phyloP scores from a whole-genome alignment of 164 flowering plant species.

The Platanus orientalis region DNA sequence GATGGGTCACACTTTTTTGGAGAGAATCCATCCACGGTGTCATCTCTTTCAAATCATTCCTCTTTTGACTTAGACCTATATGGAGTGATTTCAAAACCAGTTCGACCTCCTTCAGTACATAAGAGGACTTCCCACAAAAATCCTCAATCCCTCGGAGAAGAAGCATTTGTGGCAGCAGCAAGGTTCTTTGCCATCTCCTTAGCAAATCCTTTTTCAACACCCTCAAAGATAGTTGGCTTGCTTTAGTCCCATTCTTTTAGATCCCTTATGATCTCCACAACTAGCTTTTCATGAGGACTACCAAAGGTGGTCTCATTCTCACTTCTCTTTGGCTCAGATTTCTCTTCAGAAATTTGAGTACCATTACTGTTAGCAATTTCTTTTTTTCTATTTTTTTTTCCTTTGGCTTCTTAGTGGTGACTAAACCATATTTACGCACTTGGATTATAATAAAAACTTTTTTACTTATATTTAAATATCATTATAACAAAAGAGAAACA shows the following conservation, averaged over 20 bases:
- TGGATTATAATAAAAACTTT: no score
- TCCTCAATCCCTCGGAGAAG: constrained; percentile 44
- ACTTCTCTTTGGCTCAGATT: constrained; percentile 13
- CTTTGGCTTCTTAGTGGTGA: constrained; percentile 31
- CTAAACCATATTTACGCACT: no score
- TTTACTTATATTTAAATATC: no score
- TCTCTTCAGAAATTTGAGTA: constrained; percentile 20
- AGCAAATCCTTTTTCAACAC: constrained; percentile 52
- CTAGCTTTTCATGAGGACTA: constrained; percentile 23
- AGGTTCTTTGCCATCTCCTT: constrained; percentile 55
- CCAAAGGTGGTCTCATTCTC: neutral
- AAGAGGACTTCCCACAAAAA: constrained; percentile 39
- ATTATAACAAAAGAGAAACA: no score
- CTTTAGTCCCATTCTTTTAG: constrained; percentile 42
- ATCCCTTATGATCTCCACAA: constrained; percentile 29
- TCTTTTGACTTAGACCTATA: constrained; percentile 70
- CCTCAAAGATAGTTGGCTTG: constrained; percentile 46
- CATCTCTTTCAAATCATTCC: constrained; percentile 9
- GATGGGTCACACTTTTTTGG: no score
- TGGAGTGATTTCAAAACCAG: constrained; percentile 51
- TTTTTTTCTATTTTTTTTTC: constrained; percentile 1
- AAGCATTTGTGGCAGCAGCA: constrained; percentile 35
- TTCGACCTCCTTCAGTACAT: constrained; percentile 55
- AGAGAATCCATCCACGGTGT: no score
- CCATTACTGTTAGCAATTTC: constrained; percentile 1